Evolutionary conservation across 305 asterid species (phyloP).

Genomic region (Striga hermonthica): DNA sequence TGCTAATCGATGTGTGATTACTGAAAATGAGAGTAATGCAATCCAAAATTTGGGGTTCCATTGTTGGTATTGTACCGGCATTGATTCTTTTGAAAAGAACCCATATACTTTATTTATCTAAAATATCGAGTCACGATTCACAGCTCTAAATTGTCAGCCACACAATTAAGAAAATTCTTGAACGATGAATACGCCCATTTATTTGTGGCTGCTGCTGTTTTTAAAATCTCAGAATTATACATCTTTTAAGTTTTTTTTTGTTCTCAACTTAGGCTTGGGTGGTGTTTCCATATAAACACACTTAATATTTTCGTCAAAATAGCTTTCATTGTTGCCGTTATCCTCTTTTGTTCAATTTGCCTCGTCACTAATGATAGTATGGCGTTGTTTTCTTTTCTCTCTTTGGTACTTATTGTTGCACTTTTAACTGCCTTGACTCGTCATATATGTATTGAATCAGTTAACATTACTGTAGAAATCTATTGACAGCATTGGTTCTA

Average conservation of each 20-base stretch:
- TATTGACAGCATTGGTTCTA: neutral
- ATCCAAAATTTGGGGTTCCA: neutral
- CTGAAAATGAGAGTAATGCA: neutral
- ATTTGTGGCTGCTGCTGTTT: neutral
- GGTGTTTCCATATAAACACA: neutral
- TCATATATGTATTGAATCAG: neutral
- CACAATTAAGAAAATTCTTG: neutral
- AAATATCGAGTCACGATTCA: neutral
- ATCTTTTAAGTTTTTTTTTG: neutral
- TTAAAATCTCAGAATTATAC: slow-evolving; percentile 2
- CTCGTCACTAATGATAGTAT: neutral
- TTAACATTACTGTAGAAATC: neutral
- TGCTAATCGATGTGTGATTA: neutral
- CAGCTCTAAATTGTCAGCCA: neutral
- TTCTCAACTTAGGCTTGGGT: neutral
- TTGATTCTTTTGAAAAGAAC: neutral
- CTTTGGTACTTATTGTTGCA: neutral
- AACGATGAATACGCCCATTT: neutral
- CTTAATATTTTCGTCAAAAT: neutral
- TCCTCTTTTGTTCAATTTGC: neutral
- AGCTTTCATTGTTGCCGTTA: neutral
- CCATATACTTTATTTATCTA: neutral
- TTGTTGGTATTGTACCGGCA: neutral
- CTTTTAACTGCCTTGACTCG: neutral
- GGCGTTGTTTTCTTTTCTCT: neutral